phyloP scores from a whole-genome alignment of 345 rosid genomes.

The Gynandropsis gynandra region DNA sequence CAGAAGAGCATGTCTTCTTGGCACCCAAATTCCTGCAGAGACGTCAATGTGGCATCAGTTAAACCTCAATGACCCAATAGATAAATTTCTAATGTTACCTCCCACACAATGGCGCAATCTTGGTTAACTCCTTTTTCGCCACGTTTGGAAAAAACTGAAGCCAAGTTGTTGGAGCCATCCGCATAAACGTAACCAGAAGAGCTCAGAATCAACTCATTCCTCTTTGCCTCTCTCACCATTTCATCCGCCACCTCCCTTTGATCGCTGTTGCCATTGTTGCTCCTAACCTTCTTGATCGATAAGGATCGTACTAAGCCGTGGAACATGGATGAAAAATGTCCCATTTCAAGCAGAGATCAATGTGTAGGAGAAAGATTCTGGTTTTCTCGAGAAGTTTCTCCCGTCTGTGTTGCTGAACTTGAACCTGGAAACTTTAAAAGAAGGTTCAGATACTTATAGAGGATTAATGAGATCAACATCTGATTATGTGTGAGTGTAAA shows the following conservation, averaged over 20 bases:
- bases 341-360: conserved; percentile 34
- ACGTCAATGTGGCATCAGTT: background rate
- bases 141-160: conserved; percentile 68
- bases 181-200: conserved; percentile 65
- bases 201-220: conserved; percentile 55
- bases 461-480: no score
- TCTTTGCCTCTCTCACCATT: conserved; percentile 77
- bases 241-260: conserved; percentile 54
- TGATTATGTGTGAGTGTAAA: background rate
- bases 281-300: conserved; percentile 41
- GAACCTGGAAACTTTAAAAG: conserved; percentile 22
- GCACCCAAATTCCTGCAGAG: conserved; percentile 64
- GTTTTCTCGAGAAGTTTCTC: background rate
- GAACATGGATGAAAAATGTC: conserved; percentile 77
- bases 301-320: conserved; percentile 61
- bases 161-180: conserved; percentile 54
- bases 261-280: conserved; percentile 34
- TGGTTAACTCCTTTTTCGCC: conserved; percentile 89
- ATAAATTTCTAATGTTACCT: conserved; percentile 40
- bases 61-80: conserved; percentile 1
- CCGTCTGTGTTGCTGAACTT: conserved; percentile 20
- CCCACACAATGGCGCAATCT: conserved; percentile 90
- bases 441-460: conserved; percentile 5
- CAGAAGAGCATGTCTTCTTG: conserved; percentile 84
- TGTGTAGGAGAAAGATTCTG: background rate